phyloP scores from a whole-genome alignment of 139 green algal species.

The Tetradesmus lagerheimii region DNA sequence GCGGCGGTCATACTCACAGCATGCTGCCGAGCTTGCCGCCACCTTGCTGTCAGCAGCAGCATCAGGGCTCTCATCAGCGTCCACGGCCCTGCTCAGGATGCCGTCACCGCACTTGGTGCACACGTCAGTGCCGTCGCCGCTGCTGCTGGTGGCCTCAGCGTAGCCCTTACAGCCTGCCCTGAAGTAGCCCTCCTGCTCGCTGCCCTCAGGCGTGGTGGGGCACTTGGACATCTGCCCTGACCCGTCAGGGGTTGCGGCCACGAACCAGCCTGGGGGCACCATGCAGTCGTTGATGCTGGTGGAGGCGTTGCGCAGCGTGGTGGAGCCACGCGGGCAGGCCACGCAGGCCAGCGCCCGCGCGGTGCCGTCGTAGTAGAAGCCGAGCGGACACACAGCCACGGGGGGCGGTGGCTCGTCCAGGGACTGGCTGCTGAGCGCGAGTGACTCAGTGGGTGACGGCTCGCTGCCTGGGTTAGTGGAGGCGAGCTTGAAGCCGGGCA shows the following conservation, averaged over 20 bases:
- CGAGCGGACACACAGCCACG: not conserved
- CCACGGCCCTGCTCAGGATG: not conserved
- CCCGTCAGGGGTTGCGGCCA: not conserved
- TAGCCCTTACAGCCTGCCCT: not conserved
- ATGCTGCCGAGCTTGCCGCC: not conserved
- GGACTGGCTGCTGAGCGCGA: not conserved
- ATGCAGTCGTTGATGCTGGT: not conserved
- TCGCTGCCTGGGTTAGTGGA: not conserved
- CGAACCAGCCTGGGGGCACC: slow-evolving; percentile 6
- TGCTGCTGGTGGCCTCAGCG: not conserved
- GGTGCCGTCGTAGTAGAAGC: not conserved
- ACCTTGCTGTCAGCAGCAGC: not conserved
- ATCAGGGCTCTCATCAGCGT: not conserved
- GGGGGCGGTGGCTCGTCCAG: not conserved
- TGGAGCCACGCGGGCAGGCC: not conserved
- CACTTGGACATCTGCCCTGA: not conserved
- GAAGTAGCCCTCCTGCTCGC: not conserved
- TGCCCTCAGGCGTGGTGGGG: not conserved
- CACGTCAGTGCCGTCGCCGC: not conserved
- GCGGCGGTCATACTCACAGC: not conserved
- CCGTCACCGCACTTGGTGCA: not conserved
- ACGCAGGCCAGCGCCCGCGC: not conserved
- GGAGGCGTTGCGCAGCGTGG: not conserved
- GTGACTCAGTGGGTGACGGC: not conserved
- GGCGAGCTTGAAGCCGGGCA: not conserved